phyloP scores from a whole-genome alignment of 2,329 filamentous ascomycete genomes.

The Penicillium expansum region DNA sequence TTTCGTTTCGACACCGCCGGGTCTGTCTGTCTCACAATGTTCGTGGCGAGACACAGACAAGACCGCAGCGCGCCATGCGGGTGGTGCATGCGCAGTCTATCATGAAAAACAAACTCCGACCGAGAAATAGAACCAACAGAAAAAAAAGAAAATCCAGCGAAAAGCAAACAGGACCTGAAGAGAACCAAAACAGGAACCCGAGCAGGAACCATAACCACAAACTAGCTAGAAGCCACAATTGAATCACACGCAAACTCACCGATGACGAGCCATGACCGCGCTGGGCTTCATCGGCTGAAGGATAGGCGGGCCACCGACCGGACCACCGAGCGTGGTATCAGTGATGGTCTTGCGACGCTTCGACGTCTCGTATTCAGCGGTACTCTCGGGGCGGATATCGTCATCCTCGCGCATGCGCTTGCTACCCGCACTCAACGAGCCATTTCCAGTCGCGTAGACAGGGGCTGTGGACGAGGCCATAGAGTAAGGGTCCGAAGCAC shows the following conservation, averaged over 20 bases:
- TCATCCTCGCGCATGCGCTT: slow-evolving; percentile 66
- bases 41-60: slow-evolving; percentile 4
- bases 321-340: slow-evolving; percentile 53
- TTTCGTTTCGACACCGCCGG: slow-evolving; percentile 9
- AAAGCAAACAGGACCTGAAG: neutral
- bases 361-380: slow-evolving; percentile 57
- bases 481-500: slow-evolving; percentile 68
- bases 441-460: slow-evolving; percentile 59
- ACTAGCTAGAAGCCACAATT: neutral
- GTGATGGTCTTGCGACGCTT: slow-evolving; percentile 79
- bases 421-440: slow-evolving; percentile 51
- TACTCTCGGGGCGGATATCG: slow-evolving; percentile 62
- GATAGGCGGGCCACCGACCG: slow-evolving; percentile 40
- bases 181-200: neutral
- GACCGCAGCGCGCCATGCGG: slow-evolving; percentile 12
- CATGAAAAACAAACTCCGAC: slow-evolving; percentile 12
- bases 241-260: slow-evolving; percentile 25
- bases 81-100: slow-evolving; percentile 20
- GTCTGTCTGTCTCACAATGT: neutral
- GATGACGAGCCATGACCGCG: slow-evolving; percentile 40
- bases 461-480: slow-evolving; percentile 62
- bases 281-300: slow-evolving; percentile 47
- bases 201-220: slow-evolving; percentile 13
- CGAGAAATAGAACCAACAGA: neutral
- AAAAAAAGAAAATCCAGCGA: slow-evolving; percentile 3